Conservation (phyloP, 768 basidiomycete species). For the Cytidiella melzeri region DNA sequence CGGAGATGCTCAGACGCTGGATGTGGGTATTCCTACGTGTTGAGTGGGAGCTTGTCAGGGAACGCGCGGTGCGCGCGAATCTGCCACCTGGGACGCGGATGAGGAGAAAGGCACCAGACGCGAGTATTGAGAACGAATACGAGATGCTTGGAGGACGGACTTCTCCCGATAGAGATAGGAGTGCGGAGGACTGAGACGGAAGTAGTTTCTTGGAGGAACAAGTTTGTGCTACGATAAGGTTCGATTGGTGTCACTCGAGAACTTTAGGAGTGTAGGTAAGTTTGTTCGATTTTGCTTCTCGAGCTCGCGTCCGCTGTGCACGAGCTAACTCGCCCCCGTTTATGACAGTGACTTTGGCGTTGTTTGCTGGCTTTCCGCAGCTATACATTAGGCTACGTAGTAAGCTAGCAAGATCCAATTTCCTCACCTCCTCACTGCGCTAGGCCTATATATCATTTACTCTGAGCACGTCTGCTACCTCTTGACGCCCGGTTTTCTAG, state of each 20-base stretch:
- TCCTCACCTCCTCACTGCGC: too few relatives aligned
- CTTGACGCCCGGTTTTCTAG: too few relatives aligned
- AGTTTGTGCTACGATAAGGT: background rate
- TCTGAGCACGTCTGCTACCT: too few relatives aligned
- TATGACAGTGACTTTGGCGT: too few relatives aligned
- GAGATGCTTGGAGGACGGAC: slow-evolving; percentile 9
- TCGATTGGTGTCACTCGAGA: background rate
- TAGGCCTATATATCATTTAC: too few relatives aligned
- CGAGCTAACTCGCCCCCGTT: too few relatives aligned
- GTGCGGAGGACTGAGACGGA: background rate
- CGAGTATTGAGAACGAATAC: slow-evolving; percentile 7
- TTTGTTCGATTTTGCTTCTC: too few relatives aligned
- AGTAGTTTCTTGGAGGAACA: background rate
- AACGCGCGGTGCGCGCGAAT: slow-evolving; percentile 16
- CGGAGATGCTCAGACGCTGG: slow-evolving; percentile 89
- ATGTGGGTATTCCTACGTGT: slow-evolving; percentile 97
- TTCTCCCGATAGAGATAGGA: background rate
- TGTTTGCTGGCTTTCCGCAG: too few relatives aligned
- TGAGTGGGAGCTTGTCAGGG: slow-evolving; percentile 91
- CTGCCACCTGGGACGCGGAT: slow-evolving; percentile 9
- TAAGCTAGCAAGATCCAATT: too few relatives aligned
- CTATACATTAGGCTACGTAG: too few relatives aligned
- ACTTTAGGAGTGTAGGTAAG: too few relatives aligned
- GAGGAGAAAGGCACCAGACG: slow-evolving; percentile 9
- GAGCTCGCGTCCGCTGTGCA: too few relatives aligned